Evolutionary conservation across 1,284 basidiomycete genomes (phyloP), one percentile per base, ranked within the genome.

Genomic region (Ustilago tritici): DNA sequence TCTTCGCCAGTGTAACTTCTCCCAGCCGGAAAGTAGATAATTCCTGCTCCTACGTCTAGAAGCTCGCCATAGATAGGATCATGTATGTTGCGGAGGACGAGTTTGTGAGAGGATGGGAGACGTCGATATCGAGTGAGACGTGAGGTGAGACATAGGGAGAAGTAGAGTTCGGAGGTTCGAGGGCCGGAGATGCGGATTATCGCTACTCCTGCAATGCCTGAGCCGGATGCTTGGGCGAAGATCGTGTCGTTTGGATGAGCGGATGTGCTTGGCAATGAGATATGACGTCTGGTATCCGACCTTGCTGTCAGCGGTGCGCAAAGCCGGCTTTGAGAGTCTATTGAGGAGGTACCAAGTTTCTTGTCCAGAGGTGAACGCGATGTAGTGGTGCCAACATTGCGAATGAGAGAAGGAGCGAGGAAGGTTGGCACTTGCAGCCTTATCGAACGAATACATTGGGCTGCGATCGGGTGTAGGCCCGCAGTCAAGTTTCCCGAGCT

Each of bases 161-260:
- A 85, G 89, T 91, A 92, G 3, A 93, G 91, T 0, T 87, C 70
- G 15, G 89, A 80, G 0, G 90, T 90, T 56, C 90, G 89, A 0
- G 92, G 92, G 0, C 94, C 94, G 8, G 93, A 94, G 12, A 95
- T 88, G 65, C 94, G 90, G 55, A 95, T 88, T 52, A 95, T 91
- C 1, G 91, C 92, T 17, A 95, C 89, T 34, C 93, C 94, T 2
- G 90, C 93, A 76, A 92, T 93, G 1, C 93, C 93, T 4, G 91
- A 90, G 2, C 93, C 92, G 0, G 93, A 94, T 0, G 94, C 93
- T 14, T 95, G 89, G 0, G 94, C 94, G 84, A 92, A 95, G 65
- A 95, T 93, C 0, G 94, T 95, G 34, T 82, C 67, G 15, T 41
- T 54, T 17, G 49, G 23, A 28, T 3, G 23, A 28, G 23, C 23